Conservation (phyloP, 129 eudicot genomes). For the Flaveria robusta region DNA sequence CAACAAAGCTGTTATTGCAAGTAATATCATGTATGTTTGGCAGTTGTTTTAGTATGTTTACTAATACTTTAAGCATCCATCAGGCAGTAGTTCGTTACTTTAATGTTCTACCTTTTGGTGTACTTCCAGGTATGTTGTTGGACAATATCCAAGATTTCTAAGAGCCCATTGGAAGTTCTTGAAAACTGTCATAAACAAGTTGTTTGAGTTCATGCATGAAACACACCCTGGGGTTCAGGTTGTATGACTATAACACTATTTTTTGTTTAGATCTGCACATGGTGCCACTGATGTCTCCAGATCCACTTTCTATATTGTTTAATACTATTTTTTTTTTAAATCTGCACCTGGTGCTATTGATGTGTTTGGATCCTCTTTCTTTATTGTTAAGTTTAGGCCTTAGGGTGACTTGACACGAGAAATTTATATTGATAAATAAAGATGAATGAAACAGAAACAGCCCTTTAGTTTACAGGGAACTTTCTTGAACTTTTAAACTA, state of each 20-base stretch:
- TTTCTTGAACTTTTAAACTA: not conserved
- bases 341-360: constrained; percentile 9
- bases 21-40: constrained; percentile 84
- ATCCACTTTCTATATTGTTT: not conserved
- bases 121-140: constrained; percentile 90
- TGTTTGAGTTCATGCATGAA: constrained; percentile 99
- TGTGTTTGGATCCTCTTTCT: not conserved
- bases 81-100: not conserved
- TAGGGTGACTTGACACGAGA: not conserved
- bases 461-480: not conserved
- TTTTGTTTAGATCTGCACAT: constrained; percentile 14
- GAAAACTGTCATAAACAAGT: constrained; percentile 94
- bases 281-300: constrained; percentile 2
- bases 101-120: constrained; percentile 27
- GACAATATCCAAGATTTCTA: constrained; percentile 95
- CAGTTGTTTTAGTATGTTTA: not conserved
- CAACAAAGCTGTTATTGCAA: constrained; percentile 98
- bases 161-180: constrained; percentile 99
- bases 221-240: constrained; percentile 99
- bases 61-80: not conserved
- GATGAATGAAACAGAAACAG: constrained; percentile 10
- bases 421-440: not conserved
- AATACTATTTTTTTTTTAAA: not conserved
- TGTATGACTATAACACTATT: constrained; percentile 1
- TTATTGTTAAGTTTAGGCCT: not conserved